Evolutionary conservation across 73 alveolate species (phyloP).

Genomic region (Uronychia setigera): DNA sequence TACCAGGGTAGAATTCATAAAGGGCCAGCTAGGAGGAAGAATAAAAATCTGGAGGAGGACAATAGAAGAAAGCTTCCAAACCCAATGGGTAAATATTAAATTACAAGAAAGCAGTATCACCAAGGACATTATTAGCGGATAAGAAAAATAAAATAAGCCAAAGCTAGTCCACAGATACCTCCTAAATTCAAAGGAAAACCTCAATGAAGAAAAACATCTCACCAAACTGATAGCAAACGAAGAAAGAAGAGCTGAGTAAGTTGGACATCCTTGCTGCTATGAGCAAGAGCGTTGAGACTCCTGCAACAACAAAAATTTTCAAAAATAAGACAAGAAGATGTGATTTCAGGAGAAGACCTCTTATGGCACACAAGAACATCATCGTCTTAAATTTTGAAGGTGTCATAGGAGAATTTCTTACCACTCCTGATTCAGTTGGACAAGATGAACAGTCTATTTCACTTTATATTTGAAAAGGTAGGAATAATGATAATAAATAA

Average conservation of each 20-base stretch:
- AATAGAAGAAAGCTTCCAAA: neutral
- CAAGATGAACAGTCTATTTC: neutral
- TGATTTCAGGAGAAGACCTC: neutral
- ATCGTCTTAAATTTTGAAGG: neutral
- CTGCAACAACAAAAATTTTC: neutral
- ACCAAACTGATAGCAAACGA: neutral
- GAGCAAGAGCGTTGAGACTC: neutral
- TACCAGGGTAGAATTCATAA: too few species aligned
- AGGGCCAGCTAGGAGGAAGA: too few species aligned
- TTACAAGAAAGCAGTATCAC: neutral
- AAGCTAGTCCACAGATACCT: neutral
- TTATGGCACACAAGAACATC: neutral
- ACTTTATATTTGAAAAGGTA: neutral
- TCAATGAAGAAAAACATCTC: neutral
- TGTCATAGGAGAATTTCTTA: neutral
- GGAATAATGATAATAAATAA: too few species aligned
- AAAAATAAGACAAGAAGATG: neutral
- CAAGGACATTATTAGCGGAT: too few species aligned
- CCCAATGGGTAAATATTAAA: neutral
- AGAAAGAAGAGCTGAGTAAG: neutral
- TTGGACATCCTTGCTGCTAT: neutral
- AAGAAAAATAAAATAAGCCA: neutral
- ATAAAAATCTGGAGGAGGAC: neutral
- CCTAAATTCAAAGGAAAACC: neutral
- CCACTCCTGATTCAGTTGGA: neutral